phyloP scores from a whole-genome alignment of 805 yeast genomes.

The Kuraishia molischiana region DNA sequence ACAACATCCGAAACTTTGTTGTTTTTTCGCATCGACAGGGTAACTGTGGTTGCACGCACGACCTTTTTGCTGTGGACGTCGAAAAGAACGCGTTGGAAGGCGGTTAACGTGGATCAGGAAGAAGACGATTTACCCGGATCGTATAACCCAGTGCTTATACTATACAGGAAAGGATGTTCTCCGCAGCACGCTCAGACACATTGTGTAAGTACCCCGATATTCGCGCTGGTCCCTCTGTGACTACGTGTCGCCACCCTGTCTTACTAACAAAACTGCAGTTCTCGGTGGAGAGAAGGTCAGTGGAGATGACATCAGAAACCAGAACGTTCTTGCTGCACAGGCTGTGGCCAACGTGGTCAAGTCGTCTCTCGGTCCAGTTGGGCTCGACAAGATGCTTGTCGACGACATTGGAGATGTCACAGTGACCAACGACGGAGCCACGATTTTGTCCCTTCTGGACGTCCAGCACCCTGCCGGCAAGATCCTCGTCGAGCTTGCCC shows the following conservation, averaged over 20 bases:
- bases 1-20: too few relatives aligned
- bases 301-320: constrained; percentile 95
- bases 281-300: constrained; percentile 93
- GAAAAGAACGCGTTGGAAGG: too few relatives aligned
- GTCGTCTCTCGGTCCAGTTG: constrained; percentile 96
- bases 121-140: too few relatives aligned
- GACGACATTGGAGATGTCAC: constrained; percentile 99
- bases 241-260: background rate
- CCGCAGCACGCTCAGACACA: constrained; percentile 84
- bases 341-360: constrained; percentile 80
- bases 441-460: constrained; percentile 80
- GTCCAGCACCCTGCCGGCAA: constrained; percentile 99
- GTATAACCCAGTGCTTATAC: too few relatives aligned
- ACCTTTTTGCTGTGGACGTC: too few relatives aligned
- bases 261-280: constrained; percentile 25
- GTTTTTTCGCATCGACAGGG: too few relatives aligned
- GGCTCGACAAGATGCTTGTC: constrained; percentile 95
- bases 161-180: too few relatives aligned
- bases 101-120: too few relatives aligned
- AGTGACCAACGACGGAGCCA: constrained; percentile 98
- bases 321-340: constrained; percentile 89
- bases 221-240: background rate
- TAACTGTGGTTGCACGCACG: too few relatives aligned
- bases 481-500: constrained; percentile 92
- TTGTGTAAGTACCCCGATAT: constrained; percentile 42